Base-by-base conservation (phyloP, 495 filamentous ascomycete species). In the Podospora conica region DNA sequence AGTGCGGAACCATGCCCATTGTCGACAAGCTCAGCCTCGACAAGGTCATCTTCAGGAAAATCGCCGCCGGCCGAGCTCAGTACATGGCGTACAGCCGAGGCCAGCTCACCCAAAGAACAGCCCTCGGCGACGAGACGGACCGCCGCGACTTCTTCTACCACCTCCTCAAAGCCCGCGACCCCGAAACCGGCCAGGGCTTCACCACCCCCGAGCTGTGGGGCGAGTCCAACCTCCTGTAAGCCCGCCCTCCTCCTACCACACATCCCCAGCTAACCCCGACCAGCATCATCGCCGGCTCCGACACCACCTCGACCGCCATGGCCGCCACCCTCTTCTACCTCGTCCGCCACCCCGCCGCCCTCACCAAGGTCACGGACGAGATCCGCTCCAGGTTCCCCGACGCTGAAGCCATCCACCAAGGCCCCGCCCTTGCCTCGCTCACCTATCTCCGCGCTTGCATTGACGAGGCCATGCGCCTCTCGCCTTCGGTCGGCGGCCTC, bases 391-490 rank as follows among this genome's bases (percentile, higher is more conserved):
- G 67, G 23, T 90, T 88, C 71, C 8, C 40, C 29, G 73, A 76
- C 57, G 76, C 81, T 27, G 85, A 87, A 58, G 82, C 84, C 12
- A 85, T 90, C 65, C 69, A 73, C 59, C 77, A 80, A 25, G 77
- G 78, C 9, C 74, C 77, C 1, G 82, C 81, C 28, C 79, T 92
- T 1, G 80, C 81, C 60, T 82, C 85, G 0, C 79, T 85, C 66
- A 79, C 82, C 69, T 86, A 87, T 67, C 79, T 83, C 20, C 82
- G 82, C 28, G 84, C 82, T 6, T 86, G 87, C 74, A 86, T 92
- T 70, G 88, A 92, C 72, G 90, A 93, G 68, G 80, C 86, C 7
- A 84, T 93, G 81, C 86, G 90, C 53, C 76, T 93, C 63, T 84
- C 84, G 0, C 90, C 90, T 15, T 82, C 88, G 0, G 88, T 91